Evolutionary conservation across 2,329 filamentous ascomycete genomes (phyloP), one percentile per base, ranked within the genome.

Genomic region (Simplicillium sp.): DNA sequence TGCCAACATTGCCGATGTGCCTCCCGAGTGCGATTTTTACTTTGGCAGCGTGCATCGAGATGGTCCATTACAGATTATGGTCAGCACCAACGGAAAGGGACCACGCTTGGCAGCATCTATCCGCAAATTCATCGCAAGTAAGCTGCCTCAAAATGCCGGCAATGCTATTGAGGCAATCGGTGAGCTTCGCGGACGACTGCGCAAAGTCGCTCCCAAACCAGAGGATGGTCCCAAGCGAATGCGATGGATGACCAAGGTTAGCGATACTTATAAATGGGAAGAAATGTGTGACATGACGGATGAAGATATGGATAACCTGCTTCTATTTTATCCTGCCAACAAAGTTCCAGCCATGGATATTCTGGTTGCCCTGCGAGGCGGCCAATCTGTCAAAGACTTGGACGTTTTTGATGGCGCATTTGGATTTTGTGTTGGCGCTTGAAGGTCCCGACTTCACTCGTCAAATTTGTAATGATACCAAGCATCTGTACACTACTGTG

Each of bases 1-100:
- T 6, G 89, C 88, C 43, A 98, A 98, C 62, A 95, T 98, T 50
- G 92, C 92, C 50, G 92, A 98, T 58, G 92, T 98, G 3, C 92
- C 92, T 0, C 77, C 87, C 1, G 92, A 98, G 61, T 98, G 92
- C 63, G 92, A 98, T 57, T 98, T 98, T 59, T 98, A 96, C 71
- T 98, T 98, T 66, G 92, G 92, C 47, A 92, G 85, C 58, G 82
- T 96, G 32, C 87, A 98, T 64, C 82, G 92, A 38, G 92, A 98
- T 59, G 92, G 92, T 0, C 92, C 92, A 6, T 65, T 98, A 45
- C 92, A 98, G 68, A 83, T 98, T 54, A 98, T 98, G 92, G 90
- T 98, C 52, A 94, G 86, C 66, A 98, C 92, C 29, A 98, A 97
- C 59, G 92, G 92, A 39, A 96, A 95, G 58, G 92, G 92, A 0